Evolutionary conservation across 352 stramenopile species (phyloP), one percentile per base, ranked within the genome.

Genomic region (Pythium pectinolyticum): DNA sequence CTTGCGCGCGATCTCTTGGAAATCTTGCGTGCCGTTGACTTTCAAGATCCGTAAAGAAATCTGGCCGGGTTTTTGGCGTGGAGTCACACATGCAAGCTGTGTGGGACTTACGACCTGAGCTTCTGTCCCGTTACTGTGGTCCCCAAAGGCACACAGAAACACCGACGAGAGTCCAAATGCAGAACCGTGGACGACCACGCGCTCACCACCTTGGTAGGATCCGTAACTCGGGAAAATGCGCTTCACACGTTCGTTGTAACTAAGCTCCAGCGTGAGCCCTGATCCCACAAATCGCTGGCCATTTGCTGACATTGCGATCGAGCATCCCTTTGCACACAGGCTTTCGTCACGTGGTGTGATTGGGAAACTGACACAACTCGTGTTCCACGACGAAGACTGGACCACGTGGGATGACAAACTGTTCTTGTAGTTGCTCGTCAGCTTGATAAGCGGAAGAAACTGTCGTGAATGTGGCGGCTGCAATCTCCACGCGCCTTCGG

Each of bases 81-180:
- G 55, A 19, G 39, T 57, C 2, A 25, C 28, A 24, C 63, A 65
- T 1, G 15, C n/a, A 5, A 70, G n/a, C 9, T 17, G 39, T 10
- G 15, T 48, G 10, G 9, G 15, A 46, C 31, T 53, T 20, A 61
- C 14, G 0, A 57, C 28, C n/a, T 37, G 22, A 3, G 41, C 63
- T 9, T 2, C 25, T 15, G 20, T 51, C 7, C n/a, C 25, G 0
- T 19, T 34, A 15, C 48, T 35, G 19, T 11, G n/a, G 10, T 45
- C 50, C 1, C 56, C 63, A 45, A 70, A 70, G 15, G 50, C 32
- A 41, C 63, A 70, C 10, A 47, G 4, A 37, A 40, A 70, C 9
- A 31, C 20, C 2, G 50, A 65, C 11, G 49, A 32, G 12, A 7
- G 24, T 5, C 30, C 62, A 45, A 69, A 69, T 15, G 46, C 54